Evolutionary conservation across 495 filamentous ascomycete genomes (phyloP), one percentile per base, ranked within the genome.

Genomic region (Sabuloglossum arenarium): DNA sequence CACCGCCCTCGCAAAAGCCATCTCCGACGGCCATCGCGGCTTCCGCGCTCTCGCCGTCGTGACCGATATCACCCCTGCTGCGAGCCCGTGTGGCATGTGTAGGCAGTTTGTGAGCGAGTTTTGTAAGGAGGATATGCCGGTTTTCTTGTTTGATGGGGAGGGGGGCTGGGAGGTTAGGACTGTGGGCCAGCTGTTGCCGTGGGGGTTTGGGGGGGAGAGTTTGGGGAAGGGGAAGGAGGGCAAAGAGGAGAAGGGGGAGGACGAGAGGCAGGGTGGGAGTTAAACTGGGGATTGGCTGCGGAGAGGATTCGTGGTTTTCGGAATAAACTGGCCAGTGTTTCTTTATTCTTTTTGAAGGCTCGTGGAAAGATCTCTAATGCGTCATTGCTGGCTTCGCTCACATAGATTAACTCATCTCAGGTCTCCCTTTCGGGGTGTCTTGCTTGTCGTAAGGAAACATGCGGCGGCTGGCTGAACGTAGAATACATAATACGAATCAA

Each of bases 1-100:
- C 32, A 83, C 86, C 11, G 85, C 90, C 1, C 69, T 96, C 59
- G 84, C 76, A 2, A 86, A 78, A 54, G 91, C 91, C n/a, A 6
- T 54, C 6, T 21, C 25, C n/a, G 45, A 23, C 5, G 45, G 45
- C 2, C 45, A 49, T 14, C 21, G 45, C 21, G 14, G 4, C n/a
- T 49, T 49, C 21, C 10, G 3, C 45, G 45, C 45, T 4, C n/a
- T 49, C 5, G 45, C n/a, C 21, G 51, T 54, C 4, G 51, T 19
- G 4, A 32, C 51, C 4, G 16, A 54, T n/a, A 23, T 24, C 10
- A 1, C 1, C 5, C 1, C 51, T 6, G 6, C 28, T 4, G 24
- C 51, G 21, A 39, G 51, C 19, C 28, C 32, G 27, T 39, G 28
- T n/a, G 32, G 51, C 19, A 49, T 49, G 45, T 54, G 28, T 54